Percentiles rank a stretch among this genome's conserved stretches.
Evolutionary conservation across 768 basidiomycete genomes (phyloP).

Genomic region (Suillus sp.): DNA sequence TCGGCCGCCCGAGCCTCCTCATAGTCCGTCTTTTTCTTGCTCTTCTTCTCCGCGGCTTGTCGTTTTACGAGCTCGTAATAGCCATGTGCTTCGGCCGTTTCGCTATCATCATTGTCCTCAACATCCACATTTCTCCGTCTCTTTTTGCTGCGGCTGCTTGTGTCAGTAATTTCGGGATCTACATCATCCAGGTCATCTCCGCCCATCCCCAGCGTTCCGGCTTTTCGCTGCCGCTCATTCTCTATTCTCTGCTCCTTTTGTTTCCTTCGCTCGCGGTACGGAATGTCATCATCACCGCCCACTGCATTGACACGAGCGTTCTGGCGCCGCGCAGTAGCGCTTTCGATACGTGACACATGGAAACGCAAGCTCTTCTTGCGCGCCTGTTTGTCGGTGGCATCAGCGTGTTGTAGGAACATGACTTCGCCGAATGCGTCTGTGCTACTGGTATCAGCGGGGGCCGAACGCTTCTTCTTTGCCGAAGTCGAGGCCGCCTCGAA

Average conservation of each 20-base stretch:
- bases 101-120: conserved; percentile 44
- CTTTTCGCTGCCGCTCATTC: conserved; percentile 46
- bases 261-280: conserved; percentile 76
- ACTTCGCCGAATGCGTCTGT: conserved; percentile 70
- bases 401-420: conserved; percentile 63
- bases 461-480: conserved; percentile 25
- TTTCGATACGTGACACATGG: conserved; percentile 91
- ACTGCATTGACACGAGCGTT: conserved; percentile 69
- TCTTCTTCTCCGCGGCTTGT: conserved; percentile 69
- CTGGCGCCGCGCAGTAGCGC: conserved; percentile 71
- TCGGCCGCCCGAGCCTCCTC: conserved; percentile 60
- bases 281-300: conserved; percentile 95
- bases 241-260: conserved; percentile 57
- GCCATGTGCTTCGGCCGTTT: conserved; percentile 58
- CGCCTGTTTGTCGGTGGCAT: conserved; percentile 81
- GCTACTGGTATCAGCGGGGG: conserved; percentile 13
- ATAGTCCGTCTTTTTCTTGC: conserved; percentile 79
- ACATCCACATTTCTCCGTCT: conserved; percentile 37
- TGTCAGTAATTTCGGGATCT: conserved; percentile 42
- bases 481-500: conserved; percentile 43
- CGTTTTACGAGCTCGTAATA: conserved; percentile 92
- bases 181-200: conserved; percentile 70
- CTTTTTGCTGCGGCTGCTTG: conserved; percentile 39
- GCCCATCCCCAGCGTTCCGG: conserved; percentile 43
- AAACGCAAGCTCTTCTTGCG: conserved; percentile 85